Percentiles rank a stretch among this genome's conserved stretches.
These are phyloP conservation scores for Exophiala lecanii-corni DNA, from an alignment of 2,329 filamentous ascomycete species.

Conservation along the genomic window DNA sequence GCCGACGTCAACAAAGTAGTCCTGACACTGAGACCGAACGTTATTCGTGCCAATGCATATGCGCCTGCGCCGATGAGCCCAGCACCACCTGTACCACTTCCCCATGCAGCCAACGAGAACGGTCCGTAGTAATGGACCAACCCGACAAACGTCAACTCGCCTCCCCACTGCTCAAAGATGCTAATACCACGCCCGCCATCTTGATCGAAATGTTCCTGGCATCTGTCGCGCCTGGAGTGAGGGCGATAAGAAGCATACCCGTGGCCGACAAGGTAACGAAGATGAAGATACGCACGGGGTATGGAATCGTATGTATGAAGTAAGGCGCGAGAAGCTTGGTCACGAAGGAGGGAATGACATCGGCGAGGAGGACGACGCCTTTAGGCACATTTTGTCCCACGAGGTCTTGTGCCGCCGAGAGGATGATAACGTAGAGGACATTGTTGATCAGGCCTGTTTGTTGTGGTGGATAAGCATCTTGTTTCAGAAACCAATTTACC, in stretches of 20 bases:
- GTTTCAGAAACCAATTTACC: too few relatives aligned
- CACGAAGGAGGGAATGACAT: conserved; percentile 83
- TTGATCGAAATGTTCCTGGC: conserved; percentile 65
- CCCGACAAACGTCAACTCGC: conserved; percentile 85
- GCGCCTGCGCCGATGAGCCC: conserved; percentile 81
- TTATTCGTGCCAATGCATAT: conserved; percentile 81
- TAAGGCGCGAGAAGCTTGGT: conserved; percentile 88
- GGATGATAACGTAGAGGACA: conserved; percentile 94
- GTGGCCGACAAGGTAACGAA: conserved; percentile 71
- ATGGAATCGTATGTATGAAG: conserved; percentile 85
- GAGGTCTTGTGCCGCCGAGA: conserved; percentile 90
- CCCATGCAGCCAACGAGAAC: conserved; percentile 84
- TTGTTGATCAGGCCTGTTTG: conserved; percentile 81
- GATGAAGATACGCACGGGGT: conserved; percentile 66
- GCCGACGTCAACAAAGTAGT: conserved; percentile 73
- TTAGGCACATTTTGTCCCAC: conserved; percentile 84
- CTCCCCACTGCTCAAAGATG: conserved; percentile 81
- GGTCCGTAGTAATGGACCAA: conserved; percentile 91
- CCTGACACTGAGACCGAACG: conserved; percentile 68
- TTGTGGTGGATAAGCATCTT: too few relatives aligned
- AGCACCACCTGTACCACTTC: conserved; percentile 84
- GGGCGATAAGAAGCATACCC: conserved; percentile 85
- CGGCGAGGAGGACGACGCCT: conserved; percentile 84
- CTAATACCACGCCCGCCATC: conserved; percentile 76
- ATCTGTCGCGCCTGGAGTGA: conserved; percentile 61